Conservation (phyloP, 768 basidiomycete species). For the Dacryopinax spathularia region DNA sequence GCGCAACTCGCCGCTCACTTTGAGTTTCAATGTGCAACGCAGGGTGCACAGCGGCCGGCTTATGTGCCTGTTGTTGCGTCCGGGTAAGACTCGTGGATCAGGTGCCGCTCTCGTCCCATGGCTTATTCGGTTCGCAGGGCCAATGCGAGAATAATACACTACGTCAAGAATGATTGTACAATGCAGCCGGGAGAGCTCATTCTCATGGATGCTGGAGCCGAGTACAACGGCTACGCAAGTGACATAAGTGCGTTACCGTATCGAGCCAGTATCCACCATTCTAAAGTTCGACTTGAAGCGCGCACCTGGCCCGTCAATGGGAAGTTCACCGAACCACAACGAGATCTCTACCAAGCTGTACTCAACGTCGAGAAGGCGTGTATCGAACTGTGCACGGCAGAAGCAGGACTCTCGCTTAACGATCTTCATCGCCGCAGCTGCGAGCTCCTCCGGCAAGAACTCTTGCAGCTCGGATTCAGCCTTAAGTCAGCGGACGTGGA, state of each 20-base stretch:
- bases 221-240: slow-evolving; percentile 85
- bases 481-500: slow-evolving; percentile 48
- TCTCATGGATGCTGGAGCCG: slow-evolving; percentile 83
- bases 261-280: no score
- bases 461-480: slow-evolving; percentile 63
- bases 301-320: slow-evolving; percentile 83
- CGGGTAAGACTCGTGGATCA: slow-evolving; percentile 38
- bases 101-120: not conserved
- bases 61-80: slow-evolving; percentile 97
- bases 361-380: slow-evolving; percentile 27
- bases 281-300: slow-evolving; percentile 32
- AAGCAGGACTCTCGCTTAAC: slow-evolving; percentile 44
- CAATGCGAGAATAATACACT: slow-evolving; percentile 86
- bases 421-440: slow-evolving; percentile 67
- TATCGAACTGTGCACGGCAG: slow-evolving; percentile 25
- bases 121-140: slow-evolving; percentile 32
- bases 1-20: slow-evolving; percentile 64
- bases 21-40: slow-evolving; percentile 68
- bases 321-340: slow-evolving; percentile 60
- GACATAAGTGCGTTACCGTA: slow-evolving; percentile 64
- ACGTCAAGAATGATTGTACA: slow-evolving; percentile 78
- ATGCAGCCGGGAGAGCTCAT: slow-evolving; percentile 58
- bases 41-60: slow-evolving; percentile 74
- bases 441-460: slow-evolving; percentile 49
- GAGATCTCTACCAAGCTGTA: slow-evolving; percentile 58